A percentile compares a stretch with the other conserved stretches of the same genome.
Conservation (phyloP, 1,284 basidiomycete species). For the Cystobasidiaceae sp. region DNA sequence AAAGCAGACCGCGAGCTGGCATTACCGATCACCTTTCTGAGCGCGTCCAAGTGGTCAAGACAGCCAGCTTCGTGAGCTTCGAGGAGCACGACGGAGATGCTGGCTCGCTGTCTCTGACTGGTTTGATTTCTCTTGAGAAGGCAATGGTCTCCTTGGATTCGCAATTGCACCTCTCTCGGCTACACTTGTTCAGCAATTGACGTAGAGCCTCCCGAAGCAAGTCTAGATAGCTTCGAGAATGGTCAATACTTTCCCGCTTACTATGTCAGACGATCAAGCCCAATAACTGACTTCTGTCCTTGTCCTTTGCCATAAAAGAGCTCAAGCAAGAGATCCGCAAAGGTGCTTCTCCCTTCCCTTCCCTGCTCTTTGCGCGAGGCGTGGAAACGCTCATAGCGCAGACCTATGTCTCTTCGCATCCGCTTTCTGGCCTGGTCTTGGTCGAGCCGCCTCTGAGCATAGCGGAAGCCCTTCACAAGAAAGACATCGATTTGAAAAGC, state of each 20-base stretch:
- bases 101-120: too few species aligned
- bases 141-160: slow-evolving; percentile 18
- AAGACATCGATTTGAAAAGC: slow-evolving; percentile 2
- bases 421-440: slow-evolving; percentile 32
- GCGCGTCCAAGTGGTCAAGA: slow-evolving; percentile 10
- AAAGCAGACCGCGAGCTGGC: slow-evolving; percentile 17
- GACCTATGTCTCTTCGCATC: slow-evolving; percentile 37
- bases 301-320: background rate
- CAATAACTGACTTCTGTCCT: background rate
- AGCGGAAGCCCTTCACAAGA: background rate
- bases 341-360: slow-evolving; percentile 19
- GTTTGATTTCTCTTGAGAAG: background rate
- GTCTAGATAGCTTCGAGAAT: slow-evolving; percentile 19
- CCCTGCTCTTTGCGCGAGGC: slow-evolving; percentile 7
- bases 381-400: slow-evolving; percentile 32
- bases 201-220: background rate
- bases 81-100: too few species aligned
- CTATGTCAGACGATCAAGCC: background rate
- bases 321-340: slow-evolving; percentile 12
- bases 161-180: background rate
- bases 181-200: slow-evolving; percentile 22
- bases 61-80: slow-evolving; percentile 9
- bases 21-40: slow-evolving; percentile 22
- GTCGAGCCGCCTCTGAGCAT: slow-evolving; percentile 32
- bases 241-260: background rate